These are phyloP conservation scores for Pseudocercospora crystallina DNA, from an alignment of 2,329 filamentous ascomycete genomes.

Conservation along the genomic window DNA sequence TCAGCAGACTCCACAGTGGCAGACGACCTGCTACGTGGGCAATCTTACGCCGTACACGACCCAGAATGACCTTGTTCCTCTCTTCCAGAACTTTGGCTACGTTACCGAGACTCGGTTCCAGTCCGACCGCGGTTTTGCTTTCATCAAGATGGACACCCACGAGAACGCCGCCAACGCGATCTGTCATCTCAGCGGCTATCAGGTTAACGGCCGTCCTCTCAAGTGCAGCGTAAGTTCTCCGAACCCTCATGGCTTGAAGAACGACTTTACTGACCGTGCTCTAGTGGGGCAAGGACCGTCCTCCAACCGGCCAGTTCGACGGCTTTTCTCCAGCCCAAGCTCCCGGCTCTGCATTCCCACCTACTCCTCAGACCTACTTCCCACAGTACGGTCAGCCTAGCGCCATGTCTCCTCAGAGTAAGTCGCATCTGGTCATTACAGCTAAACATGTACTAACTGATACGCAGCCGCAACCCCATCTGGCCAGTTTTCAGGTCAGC, in stretches of 20 bases:
- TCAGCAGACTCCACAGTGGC: conserved; percentile 92
- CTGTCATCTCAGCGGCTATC: conserved; percentile 95
- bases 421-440: conserved; percentile 7
- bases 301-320: conserved; percentile 78
- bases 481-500: conserved; percentile 59
- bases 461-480: conserved; percentile 47
- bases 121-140: conserved; percentile 94
- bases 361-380: conserved; percentile 76
- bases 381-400: conserved; percentile 84
- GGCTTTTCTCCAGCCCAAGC: conserved; percentile 71
- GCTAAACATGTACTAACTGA: conserved; percentile 5
- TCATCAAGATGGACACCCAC: conserved; percentile 98
- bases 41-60: conserved; percentile 98
- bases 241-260: background rate
- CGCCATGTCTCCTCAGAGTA: conserved; percentile 55
- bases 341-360: conserved; percentile 68
- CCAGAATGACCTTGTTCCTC: conserved; percentile 91
- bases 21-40: conserved; percentile 97
- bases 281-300: conserved; percentile 99
- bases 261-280: conserved; percentile 32
- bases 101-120: conserved; percentile 98
- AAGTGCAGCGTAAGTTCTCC: conserved; percentile 92
- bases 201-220: conserved; percentile 91
- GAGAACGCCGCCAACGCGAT: conserved; percentile 98
- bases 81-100: conserved; percentile 98